Percentiles rank a stretch among this genome's conserved stretches.
Evolutionary conservation across 2,329 filamentous ascomycete genomes (phyloP).

Genomic region (Lachnellula willkommii): DNA sequence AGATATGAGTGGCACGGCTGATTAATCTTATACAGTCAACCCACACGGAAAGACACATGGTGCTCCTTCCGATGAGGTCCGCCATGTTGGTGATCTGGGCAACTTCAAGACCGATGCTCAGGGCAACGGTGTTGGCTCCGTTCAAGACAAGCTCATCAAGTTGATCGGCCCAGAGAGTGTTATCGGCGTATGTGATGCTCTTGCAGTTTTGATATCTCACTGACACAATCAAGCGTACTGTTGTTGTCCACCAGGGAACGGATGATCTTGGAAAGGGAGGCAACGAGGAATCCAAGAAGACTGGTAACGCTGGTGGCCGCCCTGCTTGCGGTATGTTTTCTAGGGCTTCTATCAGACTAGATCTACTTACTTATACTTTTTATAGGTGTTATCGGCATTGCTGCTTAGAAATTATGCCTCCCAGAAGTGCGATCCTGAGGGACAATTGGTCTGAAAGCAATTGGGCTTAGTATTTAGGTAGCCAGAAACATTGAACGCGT

Average conservation of each 20-base stretch:
- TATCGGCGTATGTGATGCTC: slow-evolving; percentile 64
- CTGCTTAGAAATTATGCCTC: slow-evolving; percentile 48
- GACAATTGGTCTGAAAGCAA: not conserved
- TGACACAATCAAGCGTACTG: slow-evolving; percentile 62
- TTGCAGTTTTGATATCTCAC: not conserved
- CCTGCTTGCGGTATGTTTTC: slow-evolving; percentile 79
- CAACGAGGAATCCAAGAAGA: slow-evolving; percentile 95
- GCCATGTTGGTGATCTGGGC: slow-evolving; percentile 95
- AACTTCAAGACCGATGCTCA: slow-evolving; percentile 94
- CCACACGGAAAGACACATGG: slow-evolving; percentile 89
- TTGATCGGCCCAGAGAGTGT: slow-evolving; percentile 93
- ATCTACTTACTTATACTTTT: slow-evolving; percentile 9
- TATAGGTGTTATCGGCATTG: slow-evolving; percentile 81
- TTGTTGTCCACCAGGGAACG: slow-evolving; percentile 91
- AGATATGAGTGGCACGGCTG: slow-evolving; percentile 10
- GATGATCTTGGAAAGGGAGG: slow-evolving; percentile 93
- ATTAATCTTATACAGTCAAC: slow-evolving; percentile 64
- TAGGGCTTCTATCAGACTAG: not conserved
- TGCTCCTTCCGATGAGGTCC: slow-evolving; percentile 71
- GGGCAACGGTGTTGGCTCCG: slow-evolving; percentile 80
- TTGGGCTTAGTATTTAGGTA: not conserved
- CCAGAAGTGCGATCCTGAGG: too few species aligned
- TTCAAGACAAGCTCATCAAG: slow-evolving; percentile 81
- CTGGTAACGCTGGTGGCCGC: slow-evolving; percentile 87
- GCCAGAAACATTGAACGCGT: too few species aligned